A percentile compares a stretch with the other conserved stretches of the same genome.
phyloP scores from a whole-genome alignment of 768 basidiomycete species.

The Mrakia hoshinonis region DNA sequence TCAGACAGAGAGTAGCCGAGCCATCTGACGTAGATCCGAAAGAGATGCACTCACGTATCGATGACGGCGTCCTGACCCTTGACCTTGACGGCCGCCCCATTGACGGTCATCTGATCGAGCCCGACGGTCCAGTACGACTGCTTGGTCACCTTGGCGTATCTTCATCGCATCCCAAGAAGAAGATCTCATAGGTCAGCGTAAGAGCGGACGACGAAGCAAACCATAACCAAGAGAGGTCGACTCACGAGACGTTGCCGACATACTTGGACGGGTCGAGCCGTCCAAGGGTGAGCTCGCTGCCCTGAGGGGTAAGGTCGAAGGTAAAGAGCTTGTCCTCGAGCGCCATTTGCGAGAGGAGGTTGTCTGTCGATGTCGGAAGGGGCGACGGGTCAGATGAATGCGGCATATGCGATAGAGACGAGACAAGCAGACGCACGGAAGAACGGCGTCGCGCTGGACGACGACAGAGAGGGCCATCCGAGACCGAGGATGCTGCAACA shows the following conservation, averaged over 20 bases:
- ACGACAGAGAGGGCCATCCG: not conserved
- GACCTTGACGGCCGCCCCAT: not conserved
- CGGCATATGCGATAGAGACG: not conserved
- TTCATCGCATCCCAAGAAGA: not conserved
- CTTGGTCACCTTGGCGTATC: not conserved
- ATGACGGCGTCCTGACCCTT: not conserved
- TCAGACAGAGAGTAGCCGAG: not conserved
- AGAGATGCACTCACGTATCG: not conserved
- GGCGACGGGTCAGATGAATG: not conserved
- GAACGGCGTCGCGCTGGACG: not conserved
- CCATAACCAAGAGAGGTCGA: too few species aligned
- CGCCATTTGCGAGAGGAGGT: not conserved
- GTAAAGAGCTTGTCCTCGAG: not conserved
- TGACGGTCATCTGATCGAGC: not conserved
- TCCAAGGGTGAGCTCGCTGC: not conserved
- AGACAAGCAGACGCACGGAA: not conserved
- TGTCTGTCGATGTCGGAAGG: not conserved
- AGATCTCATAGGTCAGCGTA: too few species aligned
- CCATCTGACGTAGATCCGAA: too few species aligned
- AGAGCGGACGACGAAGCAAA: not conserved
- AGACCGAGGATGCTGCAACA: constrained; percentile 7
- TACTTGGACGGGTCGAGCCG: not conserved
- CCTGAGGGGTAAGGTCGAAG: not conserved
- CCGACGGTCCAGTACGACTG: not conserved
- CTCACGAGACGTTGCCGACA: not conserved